Evolutionary conservation across 2,329 filamentous ascomycete genomes (phyloP).

Genomic region (Scedosporium dehoogii): DNA sequence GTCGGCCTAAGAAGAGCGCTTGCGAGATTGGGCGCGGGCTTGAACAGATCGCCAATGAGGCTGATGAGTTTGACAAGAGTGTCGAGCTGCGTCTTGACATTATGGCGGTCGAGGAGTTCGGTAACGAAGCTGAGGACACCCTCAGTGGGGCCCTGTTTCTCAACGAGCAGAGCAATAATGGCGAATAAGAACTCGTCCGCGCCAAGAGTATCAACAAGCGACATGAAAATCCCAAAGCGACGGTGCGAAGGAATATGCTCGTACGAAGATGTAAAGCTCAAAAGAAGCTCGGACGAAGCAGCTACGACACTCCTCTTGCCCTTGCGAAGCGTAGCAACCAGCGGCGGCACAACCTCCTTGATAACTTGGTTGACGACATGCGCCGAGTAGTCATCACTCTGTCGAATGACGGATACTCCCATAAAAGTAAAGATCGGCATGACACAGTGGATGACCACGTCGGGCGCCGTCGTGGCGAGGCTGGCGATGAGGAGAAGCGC

Average conservation of each 20-base stretch:
- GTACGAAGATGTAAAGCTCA: slow-evolving; percentile 93
- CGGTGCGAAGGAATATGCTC: slow-evolving; percentile 90
- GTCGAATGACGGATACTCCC: slow-evolving; percentile 80
- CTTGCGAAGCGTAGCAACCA: slow-evolving; percentile 76
- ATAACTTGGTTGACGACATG: slow-evolving; percentile 95
- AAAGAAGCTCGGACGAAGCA: slow-evolving; percentile 79
- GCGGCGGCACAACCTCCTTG: slow-evolving; percentile 82
- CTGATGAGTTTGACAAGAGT: slow-evolving; percentile 69
- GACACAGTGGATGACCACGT: slow-evolving; percentile 87
- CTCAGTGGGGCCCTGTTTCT: slow-evolving; percentile 73
- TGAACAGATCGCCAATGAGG: slow-evolving; percentile 65
- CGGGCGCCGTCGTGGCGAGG: slow-evolving; percentile 77
- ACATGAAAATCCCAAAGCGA: slow-evolving; percentile 71
- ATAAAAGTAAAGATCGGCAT: slow-evolving; percentile 99
- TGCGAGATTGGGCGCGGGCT: slow-evolving; percentile 64
- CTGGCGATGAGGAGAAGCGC: slow-evolving; percentile 81
- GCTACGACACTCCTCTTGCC: slow-evolving; percentile 69
- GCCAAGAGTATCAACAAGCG: slow-evolving; percentile 76
- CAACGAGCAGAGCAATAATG: slow-evolving; percentile 79
- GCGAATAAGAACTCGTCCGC: slow-evolving; percentile 81
- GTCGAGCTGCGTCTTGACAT: slow-evolving; percentile 64
- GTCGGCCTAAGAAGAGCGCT: slow-evolving; percentile 47
- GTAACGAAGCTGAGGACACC: slow-evolving; percentile 65
- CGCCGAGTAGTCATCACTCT: slow-evolving; percentile 93
- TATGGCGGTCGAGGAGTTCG: slow-evolving; percentile 64